Evolutionary conservation across 768 basidiomycete genomes (phyloP), one percentile per base, ranked within the genome.

Genomic region (Mycena vulgaris): DNA sequence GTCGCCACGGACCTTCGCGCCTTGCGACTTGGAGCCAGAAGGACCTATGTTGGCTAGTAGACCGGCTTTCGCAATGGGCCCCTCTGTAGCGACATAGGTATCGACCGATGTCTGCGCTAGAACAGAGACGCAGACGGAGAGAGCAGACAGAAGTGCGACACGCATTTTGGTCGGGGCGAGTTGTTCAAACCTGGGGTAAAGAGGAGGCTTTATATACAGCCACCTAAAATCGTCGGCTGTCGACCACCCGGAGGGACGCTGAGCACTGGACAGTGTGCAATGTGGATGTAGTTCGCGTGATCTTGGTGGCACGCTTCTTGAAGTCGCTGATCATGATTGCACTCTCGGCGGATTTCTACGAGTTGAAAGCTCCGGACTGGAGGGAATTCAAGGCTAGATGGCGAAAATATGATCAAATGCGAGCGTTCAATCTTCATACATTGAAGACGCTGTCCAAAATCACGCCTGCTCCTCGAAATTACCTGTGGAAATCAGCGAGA

Each of bases 11-110:
- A 82, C 84, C 74, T 82, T 83, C 16, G 92, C 92, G 37, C 91
- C 92, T 2, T 84, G 80, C 5, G 87, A 84, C 76, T 87, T 86
- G 58, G 85, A 76, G 5, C 91, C 91, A 39, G 76, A 75, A 0
- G 91, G 80, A 2, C 93, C 93, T 67, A 94, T 92, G 79, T 94
- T 94, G 19, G 91, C 92, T 17, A 94, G 87, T 13, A 94, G 55
- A 4, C 89, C 89, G 0, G 86, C 86, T 74, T 90, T 87, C 8
- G 92, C 91, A 73, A 92, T 85, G 48, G 89, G 87, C 0, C 84
- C 84, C 78, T 93, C 88, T 13, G 81, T 82, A 0, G 80, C 75
- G 67, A 90, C 77, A 76, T 91, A 94, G n/a, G 78, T 70, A 74
- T 90, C 87, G 27, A 87, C 88, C 40, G 70, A 61, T 27, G 78